Conservation (phyloP, 768 basidiomycete genomes). For the Leccinum disarticulatum region DNA sequence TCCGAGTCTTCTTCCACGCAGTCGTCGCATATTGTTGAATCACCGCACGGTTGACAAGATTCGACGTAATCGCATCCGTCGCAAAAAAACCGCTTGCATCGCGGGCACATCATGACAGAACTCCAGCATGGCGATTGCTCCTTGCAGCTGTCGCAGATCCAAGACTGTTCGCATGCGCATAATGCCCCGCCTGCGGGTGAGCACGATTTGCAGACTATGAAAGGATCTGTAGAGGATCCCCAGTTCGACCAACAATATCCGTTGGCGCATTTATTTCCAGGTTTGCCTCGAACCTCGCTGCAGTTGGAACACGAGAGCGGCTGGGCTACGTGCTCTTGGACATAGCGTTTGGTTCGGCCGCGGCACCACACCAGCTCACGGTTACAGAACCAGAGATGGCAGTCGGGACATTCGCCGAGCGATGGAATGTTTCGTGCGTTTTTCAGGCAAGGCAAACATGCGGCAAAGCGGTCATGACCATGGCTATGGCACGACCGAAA, state of each 20-base stretch:
- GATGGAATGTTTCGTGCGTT: background rate
- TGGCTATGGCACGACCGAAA: slow-evolving; percentile 17
- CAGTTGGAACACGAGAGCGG: slow-evolving; percentile 17
- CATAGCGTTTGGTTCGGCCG: slow-evolving; percentile 18
- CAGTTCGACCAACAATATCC: slow-evolving; percentile 21
- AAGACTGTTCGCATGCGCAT: slow-evolving; percentile 20
- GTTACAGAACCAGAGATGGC: slow-evolving; percentile 23
- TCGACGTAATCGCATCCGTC: slow-evolving; percentile 23
- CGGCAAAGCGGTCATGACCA: slow-evolving; percentile 4
- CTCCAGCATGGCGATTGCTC: background rate
- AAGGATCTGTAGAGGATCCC: background rate
- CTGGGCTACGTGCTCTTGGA: slow-evolving; percentile 14
- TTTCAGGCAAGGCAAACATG: slow-evolving; percentile 16
- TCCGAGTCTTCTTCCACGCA: slow-evolving; percentile 25
- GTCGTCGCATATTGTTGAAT: slow-evolving; percentile 25
- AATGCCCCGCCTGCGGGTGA: slow-evolving; percentile 19
- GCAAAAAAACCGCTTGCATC: slow-evolving; percentile 19
- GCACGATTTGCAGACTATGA: slow-evolving; percentile 19
- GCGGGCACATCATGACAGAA: slow-evolving; percentile 16
- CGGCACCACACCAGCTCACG: slow-evolving; percentile 23
- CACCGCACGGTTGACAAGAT: slow-evolving; percentile 17
- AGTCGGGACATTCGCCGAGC: slow-evolving; percentile 22
- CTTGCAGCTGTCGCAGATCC: slow-evolving; percentile 27
- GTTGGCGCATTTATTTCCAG: slow-evolving; percentile 4
- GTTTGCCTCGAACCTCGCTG: background rate